Evolutionary conservation across 129 eudicot genomes (phyloP).

Genomic region (Erigeron canadensis): DNA sequence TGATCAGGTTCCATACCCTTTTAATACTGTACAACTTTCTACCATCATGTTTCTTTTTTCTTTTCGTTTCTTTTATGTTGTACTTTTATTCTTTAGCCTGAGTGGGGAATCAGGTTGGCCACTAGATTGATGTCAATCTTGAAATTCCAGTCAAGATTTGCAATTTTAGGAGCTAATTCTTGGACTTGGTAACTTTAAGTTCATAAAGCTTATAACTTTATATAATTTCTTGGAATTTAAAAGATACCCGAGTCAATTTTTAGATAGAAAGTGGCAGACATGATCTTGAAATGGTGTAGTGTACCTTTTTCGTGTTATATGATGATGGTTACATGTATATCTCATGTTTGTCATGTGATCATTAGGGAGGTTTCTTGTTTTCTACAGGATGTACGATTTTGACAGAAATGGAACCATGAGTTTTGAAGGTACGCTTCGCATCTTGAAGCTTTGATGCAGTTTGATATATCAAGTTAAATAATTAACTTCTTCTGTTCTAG

Average conservation of each 20-base stretch:
- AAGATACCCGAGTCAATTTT: neutral
- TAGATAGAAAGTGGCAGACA: conserved; percentile 1
- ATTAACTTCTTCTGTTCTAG: too few species aligned
- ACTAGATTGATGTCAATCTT: too few species aligned
- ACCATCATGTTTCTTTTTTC: too few species aligned
- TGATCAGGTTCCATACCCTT: conserved; percentile 65
- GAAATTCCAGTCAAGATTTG: neutral
- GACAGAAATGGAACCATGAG: conserved; percentile 94
- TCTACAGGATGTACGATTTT: conserved; percentile 84
- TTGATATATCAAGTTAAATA: neutral
- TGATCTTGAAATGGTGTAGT: neutral
- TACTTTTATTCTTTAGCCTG: too few species aligned
- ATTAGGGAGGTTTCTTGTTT: conserved; percentile 9
- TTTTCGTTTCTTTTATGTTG: too few species aligned
- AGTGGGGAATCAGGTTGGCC: too few species aligned
- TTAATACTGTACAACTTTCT: neutral
- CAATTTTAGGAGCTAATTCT: neutral
- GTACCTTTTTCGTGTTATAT: neutral
- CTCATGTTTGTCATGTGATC: conserved; percentile 1
- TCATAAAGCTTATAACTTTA: too few species aligned
- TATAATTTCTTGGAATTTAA: neutral
- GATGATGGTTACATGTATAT: neutral
- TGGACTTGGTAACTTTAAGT: neutral
- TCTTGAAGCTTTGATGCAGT: neutral
- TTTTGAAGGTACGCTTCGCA: conserved; percentile 58